Evolutionary conservation across 305 asterid genomes (phyloP).

Genomic region (Fraxinus albicans): DNA sequence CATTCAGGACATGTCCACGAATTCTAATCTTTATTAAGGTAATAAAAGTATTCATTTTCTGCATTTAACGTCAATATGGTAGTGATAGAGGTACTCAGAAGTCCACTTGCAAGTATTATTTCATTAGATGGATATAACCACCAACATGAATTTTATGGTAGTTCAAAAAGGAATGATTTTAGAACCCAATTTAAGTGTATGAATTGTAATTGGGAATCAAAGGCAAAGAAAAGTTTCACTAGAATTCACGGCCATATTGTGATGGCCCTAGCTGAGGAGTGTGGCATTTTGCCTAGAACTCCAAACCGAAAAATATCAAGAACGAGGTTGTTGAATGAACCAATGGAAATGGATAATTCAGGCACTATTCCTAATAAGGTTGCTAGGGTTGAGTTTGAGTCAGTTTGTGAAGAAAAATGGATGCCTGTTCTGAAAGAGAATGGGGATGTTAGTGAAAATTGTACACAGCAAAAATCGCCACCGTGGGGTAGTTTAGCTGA

Average conservation of each 20-base stretch:
- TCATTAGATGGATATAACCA: slow-evolving; percentile 20
- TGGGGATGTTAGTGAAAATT: slow-evolving; percentile 34
- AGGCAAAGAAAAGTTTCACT: slow-evolving; percentile 12
- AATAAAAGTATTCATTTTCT: background rate
- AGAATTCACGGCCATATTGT: slow-evolving; percentile 20
- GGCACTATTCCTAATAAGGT: slow-evolving; percentile 24
- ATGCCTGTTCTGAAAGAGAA: slow-evolving; percentile 20
- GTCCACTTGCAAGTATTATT: slow-evolving; percentile 28
- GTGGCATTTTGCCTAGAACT: slow-evolving; percentile 18
- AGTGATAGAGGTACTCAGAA: slow-evolving; percentile 40
- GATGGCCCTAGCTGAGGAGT: slow-evolving; percentile 14
- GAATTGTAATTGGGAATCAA: slow-evolving; percentile 26
- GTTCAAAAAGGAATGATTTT: slow-evolving; percentile 25
- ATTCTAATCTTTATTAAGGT: background rate
- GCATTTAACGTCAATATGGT: slow-evolving; percentile 29
- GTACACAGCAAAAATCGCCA: slow-evolving; percentile 28
- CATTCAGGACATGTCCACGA: background rate
- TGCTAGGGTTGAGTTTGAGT: slow-evolving; percentile 41
- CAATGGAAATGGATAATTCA: background rate
- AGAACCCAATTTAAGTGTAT: slow-evolving; percentile 25
- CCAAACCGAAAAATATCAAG: slow-evolving; percentile 16
- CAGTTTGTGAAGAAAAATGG: slow-evolving; percentile 27
- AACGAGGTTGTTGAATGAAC: slow-evolving; percentile 12
- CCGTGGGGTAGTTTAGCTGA: slow-evolving; percentile 37
- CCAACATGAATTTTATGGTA: slow-evolving; percentile 17